phyloP scores from a whole-genome alignment of 2,329 filamentous ascomycete genomes.

The Neonectria magnoliae region DNA sequence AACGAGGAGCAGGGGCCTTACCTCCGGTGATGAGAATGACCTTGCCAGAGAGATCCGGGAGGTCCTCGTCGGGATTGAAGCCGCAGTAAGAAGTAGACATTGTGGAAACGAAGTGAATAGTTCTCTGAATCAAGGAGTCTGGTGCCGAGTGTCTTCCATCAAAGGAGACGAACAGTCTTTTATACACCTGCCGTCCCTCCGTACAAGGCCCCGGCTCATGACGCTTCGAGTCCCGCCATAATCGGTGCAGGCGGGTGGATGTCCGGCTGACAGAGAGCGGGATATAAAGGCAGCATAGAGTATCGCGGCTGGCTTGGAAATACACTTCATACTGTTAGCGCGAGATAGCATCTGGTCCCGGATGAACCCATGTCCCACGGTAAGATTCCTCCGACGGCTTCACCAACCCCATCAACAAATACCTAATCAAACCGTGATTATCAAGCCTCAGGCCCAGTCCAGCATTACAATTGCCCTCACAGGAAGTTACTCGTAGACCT shows the following conservation, averaged over 20 bases:
- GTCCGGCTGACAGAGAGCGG: slow-evolving; percentile 21
- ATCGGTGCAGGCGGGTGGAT: slow-evolving; percentile 22
- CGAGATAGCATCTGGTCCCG: slow-evolving; percentile 28
- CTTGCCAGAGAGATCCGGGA: slow-evolving; percentile 57
- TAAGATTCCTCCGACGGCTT: slow-evolving; percentile 11
- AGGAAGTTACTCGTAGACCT: too few species aligned
- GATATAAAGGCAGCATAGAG: background rate
- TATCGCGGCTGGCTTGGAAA: slow-evolving; percentile 13
- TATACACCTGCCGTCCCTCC: background rate
- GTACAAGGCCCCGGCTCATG: background rate
- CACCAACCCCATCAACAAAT: background rate
- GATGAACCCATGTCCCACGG: background rate
- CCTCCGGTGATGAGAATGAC: slow-evolving; percentile 63
- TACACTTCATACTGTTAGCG: background rate
- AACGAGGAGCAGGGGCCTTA: slow-evolving; percentile 30
- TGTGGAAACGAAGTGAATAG: too few species aligned
- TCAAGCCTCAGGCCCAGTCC: background rate
- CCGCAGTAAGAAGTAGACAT: slow-evolving; percentile 28
- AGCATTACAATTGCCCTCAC: too few species aligned
- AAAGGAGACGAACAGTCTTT: background rate
- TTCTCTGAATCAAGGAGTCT: background rate
- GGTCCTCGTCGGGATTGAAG: slow-evolving; percentile 54
- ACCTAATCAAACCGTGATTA: slow-evolving; percentile 1
- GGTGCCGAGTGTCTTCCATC: background rate
- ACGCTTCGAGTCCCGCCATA: background rate